Evolutionary conservation across 2,329 filamentous ascomycete genomes (phyloP).

Genomic region (Cladobotryum mycophilum): DNA sequence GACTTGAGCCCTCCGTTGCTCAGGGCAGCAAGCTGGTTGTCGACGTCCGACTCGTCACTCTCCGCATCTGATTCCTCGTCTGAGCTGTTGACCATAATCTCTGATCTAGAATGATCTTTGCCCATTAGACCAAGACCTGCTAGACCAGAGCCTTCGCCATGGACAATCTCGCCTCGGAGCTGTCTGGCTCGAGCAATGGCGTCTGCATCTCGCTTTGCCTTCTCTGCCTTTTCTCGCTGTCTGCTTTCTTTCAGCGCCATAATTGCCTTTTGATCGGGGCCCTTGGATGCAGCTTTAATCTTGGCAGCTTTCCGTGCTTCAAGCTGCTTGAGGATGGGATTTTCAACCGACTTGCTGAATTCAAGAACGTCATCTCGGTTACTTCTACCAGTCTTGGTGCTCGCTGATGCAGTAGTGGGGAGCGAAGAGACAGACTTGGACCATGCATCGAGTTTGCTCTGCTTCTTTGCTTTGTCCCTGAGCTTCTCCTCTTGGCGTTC

Average conservation of each 20-base stretch:
- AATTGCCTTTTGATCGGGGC: constrained; percentile 32
- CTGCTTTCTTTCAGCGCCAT: constrained; percentile 61
- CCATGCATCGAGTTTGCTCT: constrained; percentile 57
- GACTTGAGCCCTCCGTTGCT: constrained; percentile 43
- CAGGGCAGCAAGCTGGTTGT: constrained; percentile 42
- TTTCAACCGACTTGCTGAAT: constrained; percentile 42
- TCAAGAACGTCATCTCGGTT: constrained; percentile 43
- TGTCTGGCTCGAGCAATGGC: constrained; percentile 62
- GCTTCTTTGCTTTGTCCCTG: constrained; percentile 43
- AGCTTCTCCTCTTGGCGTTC: constrained; percentile 16
- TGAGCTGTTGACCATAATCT: constrained; percentile 84
- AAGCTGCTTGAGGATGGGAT: constrained; percentile 40
- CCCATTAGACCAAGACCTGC: constrained; percentile 64
- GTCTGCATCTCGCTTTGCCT: constrained; percentile 64
- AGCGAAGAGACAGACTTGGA: constrained; percentile 42
- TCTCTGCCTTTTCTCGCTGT: constrained; percentile 67
- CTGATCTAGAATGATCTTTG: constrained; percentile 75
- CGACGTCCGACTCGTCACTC: constrained; percentile 51
- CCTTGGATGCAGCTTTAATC: constrained; percentile 23
- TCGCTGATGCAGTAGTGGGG: constrained; percentile 12
- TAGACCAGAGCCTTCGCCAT: constrained; percentile 73
- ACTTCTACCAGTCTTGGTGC: constrained; percentile 21
- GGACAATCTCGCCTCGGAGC: constrained; percentile 29
- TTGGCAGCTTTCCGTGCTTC: constrained; percentile 30
- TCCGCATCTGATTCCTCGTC: constrained; percentile 69